A percentile compares a stretch with the other conserved stretches of the same genome.
phyloP scores from a whole-genome alignment of 352 stramenopile genomes.

The Pythium phragmitis region DNA sequence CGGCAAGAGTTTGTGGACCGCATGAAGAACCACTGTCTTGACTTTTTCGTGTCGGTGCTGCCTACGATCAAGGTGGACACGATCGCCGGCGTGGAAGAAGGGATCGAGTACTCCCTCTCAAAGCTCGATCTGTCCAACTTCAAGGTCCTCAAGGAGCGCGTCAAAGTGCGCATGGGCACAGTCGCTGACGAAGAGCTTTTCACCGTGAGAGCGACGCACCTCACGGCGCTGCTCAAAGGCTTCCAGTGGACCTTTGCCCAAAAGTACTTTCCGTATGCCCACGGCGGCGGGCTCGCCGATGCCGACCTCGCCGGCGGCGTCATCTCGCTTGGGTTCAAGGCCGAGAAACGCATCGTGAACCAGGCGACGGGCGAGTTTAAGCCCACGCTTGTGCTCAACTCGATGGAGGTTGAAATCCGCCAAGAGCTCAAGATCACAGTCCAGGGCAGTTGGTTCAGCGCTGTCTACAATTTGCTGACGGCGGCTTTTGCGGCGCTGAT shows the following conservation, averaged over 20 bases:
- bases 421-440: constrained; percentile 81
- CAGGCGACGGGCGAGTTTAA: constrained; percentile 60
- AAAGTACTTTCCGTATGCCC: constrained; percentile 86
- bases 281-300: constrained; percentile 72
- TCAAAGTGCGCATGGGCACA: constrained; percentile 81
- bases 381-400: constrained; percentile 74
- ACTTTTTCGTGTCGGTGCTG: constrained; percentile 86
- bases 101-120: constrained; percentile 74
- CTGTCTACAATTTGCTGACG: constrained; percentile 81
- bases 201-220: constrained; percentile 68
- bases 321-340: constrained; percentile 82
- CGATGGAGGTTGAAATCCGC: constrained; percentile 82
- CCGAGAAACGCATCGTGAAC: constrained; percentile 66
- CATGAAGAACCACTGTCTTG: constrained; percentile 81
- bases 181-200: constrained; percentile 80
- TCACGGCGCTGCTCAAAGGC: constrained; percentile 76
- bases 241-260: constrained; percentile 88
- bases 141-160: constrained; percentile 79
- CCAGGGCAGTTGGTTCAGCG: constrained; percentile 85
- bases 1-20: constrained; percentile 76
- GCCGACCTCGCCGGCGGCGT: constrained; percentile 66
- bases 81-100: constrained; percentile 75
- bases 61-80: constrained; percentile 83
- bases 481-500: constrained; percentile 76
- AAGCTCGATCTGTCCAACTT: constrained; percentile 84